Evolutionary conservation across 805 yeast species (phyloP), one percentile per base, ranked within the genome.

Genomic region (Candida dajiaensis): DNA sequence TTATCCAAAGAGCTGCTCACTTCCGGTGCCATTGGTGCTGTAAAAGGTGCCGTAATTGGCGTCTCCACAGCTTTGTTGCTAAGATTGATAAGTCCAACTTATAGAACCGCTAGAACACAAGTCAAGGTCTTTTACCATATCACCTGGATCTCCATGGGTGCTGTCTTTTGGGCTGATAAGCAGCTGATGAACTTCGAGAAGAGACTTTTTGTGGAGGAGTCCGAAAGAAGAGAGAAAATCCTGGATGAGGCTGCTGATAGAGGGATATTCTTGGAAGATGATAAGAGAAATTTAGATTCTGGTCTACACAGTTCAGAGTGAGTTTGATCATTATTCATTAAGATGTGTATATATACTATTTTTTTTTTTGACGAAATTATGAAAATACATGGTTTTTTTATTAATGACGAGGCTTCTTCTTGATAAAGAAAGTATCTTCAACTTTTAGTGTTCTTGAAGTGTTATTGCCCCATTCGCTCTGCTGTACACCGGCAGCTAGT

Each of bases 211-310:
- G 55, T 48, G 9, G 64, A 64, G 19, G 72, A 71, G 46, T 47
- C 56, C 38, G 49, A 48, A n/a, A 63, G 70, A 52, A 63, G 73
- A 49, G 58, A 57, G 33, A 62, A 56, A 40, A 55, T 69, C 21
- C 45, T 71, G 37, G 71, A 70, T 47, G 72, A 69, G 35, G 76
- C 75, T 23, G 76, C 76, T 12, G 75, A 72, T 25, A 62, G 71
- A 45, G 77, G 76, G 3, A 58, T 70, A 16, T 71, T 67, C 42
- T 46, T 71, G 37, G 74, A 71, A 44, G 73, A 69, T 38, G 67
- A 58, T 44, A 45, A 36, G 37, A 16, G 46, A 26, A 46, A 40
- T 31, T 16, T 50, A 11, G 53, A 49, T 29, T 37, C 33, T 21
- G 54, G 54, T 11, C 38, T 43, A 13, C 50, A 43, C 33, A 50